Evolutionary conservation across 2,329 filamentous ascomycete species (phyloP).

Genomic region (Stachybotrys echinatus): DNA sequence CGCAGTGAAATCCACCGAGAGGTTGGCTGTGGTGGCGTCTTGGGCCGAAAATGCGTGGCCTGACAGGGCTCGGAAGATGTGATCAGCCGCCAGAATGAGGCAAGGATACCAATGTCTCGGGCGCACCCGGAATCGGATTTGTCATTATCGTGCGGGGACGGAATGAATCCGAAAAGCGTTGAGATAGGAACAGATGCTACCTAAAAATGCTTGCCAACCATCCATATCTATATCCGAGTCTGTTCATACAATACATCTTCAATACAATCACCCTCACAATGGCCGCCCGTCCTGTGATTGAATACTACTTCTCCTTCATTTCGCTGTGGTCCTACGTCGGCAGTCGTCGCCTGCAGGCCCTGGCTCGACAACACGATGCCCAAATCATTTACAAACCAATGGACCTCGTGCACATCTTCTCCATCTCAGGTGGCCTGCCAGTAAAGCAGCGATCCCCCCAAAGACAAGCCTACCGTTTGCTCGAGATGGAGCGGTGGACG

Average conservation of each 20-base stretch:
- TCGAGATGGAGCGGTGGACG: slow-evolving; percentile 8
- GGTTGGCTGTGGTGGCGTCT: too few relatives aligned
- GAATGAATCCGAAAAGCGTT: too few relatives aligned
- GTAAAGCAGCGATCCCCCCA: slow-evolving; percentile 22
- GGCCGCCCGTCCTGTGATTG: slow-evolving; percentile 10
- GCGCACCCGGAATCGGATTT: too few relatives aligned
- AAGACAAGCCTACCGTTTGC: slow-evolving; percentile 21
- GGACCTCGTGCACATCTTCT: slow-evolving; percentile 22
- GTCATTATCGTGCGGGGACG: too few relatives aligned
- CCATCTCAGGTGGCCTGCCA: slow-evolving; percentile 22
- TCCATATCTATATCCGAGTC: too few relatives aligned
- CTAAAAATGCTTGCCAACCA: too few relatives aligned
- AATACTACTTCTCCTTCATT: slow-evolving; percentile 23
- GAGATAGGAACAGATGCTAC: too few relatives aligned
- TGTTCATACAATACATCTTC: too few relatives aligned
- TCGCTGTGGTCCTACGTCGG: slow-evolving; percentile 22
- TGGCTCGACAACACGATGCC: not conserved
- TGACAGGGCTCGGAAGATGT: not conserved
- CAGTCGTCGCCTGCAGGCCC: slow-evolving; percentile 14
- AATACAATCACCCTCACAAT: not conserved
- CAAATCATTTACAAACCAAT: not conserved
- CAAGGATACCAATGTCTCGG: not conserved
- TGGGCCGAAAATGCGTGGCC: too few relatives aligned
- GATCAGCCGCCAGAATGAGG: not conserved
- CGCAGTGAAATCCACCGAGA: too few relatives aligned